Evolutionary conservation across 2,329 filamentous ascomycete genomes (phyloP).

Genomic region (Zopfia rhizophila): DNA sequence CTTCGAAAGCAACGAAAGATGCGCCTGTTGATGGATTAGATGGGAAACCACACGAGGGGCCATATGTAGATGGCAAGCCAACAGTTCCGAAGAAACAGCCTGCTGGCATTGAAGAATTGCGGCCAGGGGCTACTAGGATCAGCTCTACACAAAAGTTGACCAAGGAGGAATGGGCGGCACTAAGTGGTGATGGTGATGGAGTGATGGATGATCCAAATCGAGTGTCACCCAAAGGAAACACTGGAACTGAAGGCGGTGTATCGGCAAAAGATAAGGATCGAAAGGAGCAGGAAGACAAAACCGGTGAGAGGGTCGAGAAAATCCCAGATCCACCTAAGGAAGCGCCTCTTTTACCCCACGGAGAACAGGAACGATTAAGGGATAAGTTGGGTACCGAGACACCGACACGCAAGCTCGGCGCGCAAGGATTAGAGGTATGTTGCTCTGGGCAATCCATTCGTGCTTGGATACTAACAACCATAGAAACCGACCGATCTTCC

Average conservation of each 20-base stretch:
- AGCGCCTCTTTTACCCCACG: constrained; percentile 81
- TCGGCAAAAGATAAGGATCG: constrained; percentile 84
- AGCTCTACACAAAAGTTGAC: constrained; percentile 31
- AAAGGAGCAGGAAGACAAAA: constrained; percentile 73
- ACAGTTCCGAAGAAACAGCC: constrained; percentile 43
- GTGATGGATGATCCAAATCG: constrained; percentile 93
- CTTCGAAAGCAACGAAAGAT: constrained; percentile 72
- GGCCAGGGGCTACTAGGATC: constrained; percentile 42
- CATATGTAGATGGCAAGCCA: constrained; percentile 70
- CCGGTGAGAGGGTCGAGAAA: constrained; percentile 74
- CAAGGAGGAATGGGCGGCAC: constrained; percentile 52
- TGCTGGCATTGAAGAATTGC: constrained; percentile 50
- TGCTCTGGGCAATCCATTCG: neutral
- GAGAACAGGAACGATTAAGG: constrained; percentile 74
- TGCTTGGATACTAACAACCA: constrained; percentile 23
- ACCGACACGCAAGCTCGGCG: constrained; percentile 39
- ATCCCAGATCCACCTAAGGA: constrained; percentile 87
- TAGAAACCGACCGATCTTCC: constrained; percentile 86
- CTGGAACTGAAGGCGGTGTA: constrained; percentile 89
- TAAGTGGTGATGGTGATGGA: constrained; percentile 70
- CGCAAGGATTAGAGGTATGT: constrained; percentile 51
- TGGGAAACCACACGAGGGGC: constrained; percentile 91
- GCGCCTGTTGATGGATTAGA: constrained; percentile 92
- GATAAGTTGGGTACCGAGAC: constrained; percentile 23
- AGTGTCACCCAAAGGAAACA: constrained; percentile 80